Percentiles rank a stretch among this genome's conserved stretches.
These are phyloP conservation scores for Opeltia flavorubescens DNA, from an alignment of 495 filamentous ascomycete genomes.

Conservation along the genomic window DNA sequence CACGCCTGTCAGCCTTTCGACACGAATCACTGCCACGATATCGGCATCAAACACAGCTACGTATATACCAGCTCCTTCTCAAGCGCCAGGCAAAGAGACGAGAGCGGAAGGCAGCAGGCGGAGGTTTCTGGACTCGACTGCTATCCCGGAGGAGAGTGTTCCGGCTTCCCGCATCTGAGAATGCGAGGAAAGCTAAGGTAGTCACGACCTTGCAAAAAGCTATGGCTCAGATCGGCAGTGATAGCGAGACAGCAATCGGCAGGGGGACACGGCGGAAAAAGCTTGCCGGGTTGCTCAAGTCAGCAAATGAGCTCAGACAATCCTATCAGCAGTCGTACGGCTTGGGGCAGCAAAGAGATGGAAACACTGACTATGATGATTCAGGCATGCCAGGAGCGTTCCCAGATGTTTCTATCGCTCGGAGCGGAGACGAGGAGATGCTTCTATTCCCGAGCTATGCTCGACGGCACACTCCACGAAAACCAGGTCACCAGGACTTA, in stretches of 20 bases:
- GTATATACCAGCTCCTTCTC: conserved; percentile 61
- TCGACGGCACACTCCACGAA: conserved; percentile 38
- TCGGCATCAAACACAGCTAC: conserved; percentile 53
- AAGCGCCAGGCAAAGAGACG: conserved; percentile 41
- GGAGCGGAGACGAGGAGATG: conserved; percentile 78
- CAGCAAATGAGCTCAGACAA: conserved; percentile 83
- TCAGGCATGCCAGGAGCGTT: conserved; percentile 60
- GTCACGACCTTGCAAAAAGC: conserved; percentile 1
- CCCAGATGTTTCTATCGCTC: conserved; percentile 64
- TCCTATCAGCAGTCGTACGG: conserved; percentile 52
- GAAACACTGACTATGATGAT: conserved; percentile 36
- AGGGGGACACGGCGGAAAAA: conserved; percentile 60
- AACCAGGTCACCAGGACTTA: conserved; percentile 24
- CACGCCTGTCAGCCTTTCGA: conserved; percentile 49
- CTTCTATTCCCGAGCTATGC: conserved; percentile 88
- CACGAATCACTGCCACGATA: conserved; percentile 60
- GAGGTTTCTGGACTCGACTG: conserved; percentile 37
- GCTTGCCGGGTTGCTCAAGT: conserved; percentile 71
- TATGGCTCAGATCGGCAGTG: conserved; percentile 19
- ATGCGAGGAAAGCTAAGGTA: conserved; percentile 11
- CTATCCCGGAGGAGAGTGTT: conserved; percentile 33
- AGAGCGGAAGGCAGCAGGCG: conserved; percentile 25
- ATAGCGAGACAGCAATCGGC: conserved; percentile 31
- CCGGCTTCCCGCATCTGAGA: conserved; percentile 15
- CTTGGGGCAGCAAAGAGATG: conserved; percentile 30